Evolutionary conservation across 2,329 filamentous ascomycete genomes (phyloP).

Genomic region (Fusarium agapanthi): DNA sequence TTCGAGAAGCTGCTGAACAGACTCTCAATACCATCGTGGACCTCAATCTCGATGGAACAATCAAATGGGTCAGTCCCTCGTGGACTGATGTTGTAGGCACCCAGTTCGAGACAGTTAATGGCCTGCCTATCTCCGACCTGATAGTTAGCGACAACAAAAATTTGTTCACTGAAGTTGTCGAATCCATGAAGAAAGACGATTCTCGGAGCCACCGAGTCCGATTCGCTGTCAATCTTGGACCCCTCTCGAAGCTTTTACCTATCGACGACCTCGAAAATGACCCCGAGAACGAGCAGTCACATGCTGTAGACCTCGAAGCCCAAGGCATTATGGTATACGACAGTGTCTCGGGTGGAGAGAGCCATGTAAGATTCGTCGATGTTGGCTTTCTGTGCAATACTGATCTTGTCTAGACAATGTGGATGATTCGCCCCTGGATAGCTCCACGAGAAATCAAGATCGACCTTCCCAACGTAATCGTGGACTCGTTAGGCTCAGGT

Average conservation of each 20-base stretch:
- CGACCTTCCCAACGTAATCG: constrained; percentile 86
- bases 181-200: constrained; percentile 91
- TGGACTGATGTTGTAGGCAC: constrained; percentile 95
- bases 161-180: constrained; percentile 83
- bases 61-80: constrained; percentile 96
- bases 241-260: constrained; percentile 70
- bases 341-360: constrained; percentile 82
- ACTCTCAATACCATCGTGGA: constrained; percentile 97
- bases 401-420: constrained; percentile 80
- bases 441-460: constrained; percentile 93
- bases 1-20: constrained; percentile 95
- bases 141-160: constrained; percentile 80
- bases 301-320: constrained; percentile 81
- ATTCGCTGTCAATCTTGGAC: constrained; percentile 76
- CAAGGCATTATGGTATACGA: constrained; percentile 99
- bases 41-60: constrained; percentile 85
- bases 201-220: constrained; percentile 90
- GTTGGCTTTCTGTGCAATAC: constrained; percentile 18
- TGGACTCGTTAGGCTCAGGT: constrained; percentile 92
- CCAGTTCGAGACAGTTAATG: constrained; percentile 74
- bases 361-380: constrained; percentile 75
- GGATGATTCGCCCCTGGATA: constrained; percentile 96
- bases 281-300: constrained; percentile 49
- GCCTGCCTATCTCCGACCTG: constrained; percentile 80
- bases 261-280: constrained; percentile 53